These are phyloP conservation scores for Citrus unshiu DNA, from an alignment of 345 rosid genomes.

Conservation along the genomic window DNA sequence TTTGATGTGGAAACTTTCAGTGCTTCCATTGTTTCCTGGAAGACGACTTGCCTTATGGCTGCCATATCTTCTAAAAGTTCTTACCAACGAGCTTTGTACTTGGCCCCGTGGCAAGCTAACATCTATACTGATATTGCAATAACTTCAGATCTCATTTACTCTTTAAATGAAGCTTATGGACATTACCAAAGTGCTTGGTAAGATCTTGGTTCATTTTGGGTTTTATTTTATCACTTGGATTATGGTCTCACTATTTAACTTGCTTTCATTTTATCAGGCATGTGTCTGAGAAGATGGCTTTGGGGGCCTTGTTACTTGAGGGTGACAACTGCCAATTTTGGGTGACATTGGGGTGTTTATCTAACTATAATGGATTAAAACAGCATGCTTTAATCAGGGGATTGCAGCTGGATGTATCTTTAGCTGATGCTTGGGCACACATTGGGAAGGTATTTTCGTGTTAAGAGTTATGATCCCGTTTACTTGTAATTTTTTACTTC, in stretches of 20 bases:
- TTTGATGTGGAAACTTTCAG: slow-evolving; percentile 37
- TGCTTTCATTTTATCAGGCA: slow-evolving; percentile 61
- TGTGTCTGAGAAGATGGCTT: slow-evolving; percentile 80
- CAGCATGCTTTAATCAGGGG: slow-evolving; percentile 86
- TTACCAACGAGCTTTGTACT: slow-evolving; percentile 73
- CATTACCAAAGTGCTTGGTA: slow-evolving; percentile 54
- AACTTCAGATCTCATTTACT: slow-evolving; percentile 61
- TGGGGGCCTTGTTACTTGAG: slow-evolving; percentile 87
- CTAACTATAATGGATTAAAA: slow-evolving; percentile 63
- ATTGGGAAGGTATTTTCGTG: slow-evolving; percentile 76
- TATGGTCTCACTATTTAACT: slow-evolving; percentile 14
- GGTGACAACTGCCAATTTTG: slow-evolving; percentile 74
- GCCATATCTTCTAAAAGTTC: slow-evolving; percentile 65
- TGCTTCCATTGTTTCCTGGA: slow-evolving; percentile 68
- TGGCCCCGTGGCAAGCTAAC: slow-evolving; percentile 93
- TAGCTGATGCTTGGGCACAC: slow-evolving; percentile 85
- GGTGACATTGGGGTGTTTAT: slow-evolving; percentile 85
- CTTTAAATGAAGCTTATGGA: slow-evolving; percentile 31
- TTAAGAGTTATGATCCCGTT: neutral
- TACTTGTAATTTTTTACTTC: neutral
- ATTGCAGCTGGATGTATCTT: slow-evolving; percentile 83
- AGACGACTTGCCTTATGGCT: slow-evolving; percentile 50
- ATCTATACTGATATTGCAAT: slow-evolving; percentile 74
- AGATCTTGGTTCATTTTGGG: slow-evolving; percentile 17
- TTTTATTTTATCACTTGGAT: slow-evolving; percentile 19